Percentiles rank a stretch among this genome's conserved stretches.
These are phyloP conservation scores for Bassia scoparia DNA, from an alignment of 148 eudicot species.

Conservation along the genomic window DNA sequence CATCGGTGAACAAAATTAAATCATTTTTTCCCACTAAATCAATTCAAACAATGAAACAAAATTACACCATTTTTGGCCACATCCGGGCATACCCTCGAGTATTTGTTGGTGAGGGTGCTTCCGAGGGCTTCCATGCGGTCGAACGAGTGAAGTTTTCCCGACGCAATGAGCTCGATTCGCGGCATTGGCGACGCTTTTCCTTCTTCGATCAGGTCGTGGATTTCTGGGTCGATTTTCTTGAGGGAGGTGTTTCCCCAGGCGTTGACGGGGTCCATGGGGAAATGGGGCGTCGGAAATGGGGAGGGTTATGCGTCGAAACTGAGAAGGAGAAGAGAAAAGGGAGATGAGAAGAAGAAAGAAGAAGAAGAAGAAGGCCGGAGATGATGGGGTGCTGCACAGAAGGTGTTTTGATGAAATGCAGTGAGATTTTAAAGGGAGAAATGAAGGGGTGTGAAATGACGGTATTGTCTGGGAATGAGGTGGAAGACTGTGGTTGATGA, in stretches of 20 bases:
- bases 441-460: conserved; percentile 2
- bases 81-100: conserved; percentile 96
- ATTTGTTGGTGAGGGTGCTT: conserved; percentile 79
- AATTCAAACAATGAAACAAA: no score
- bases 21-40: no score
- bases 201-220: conserved; percentile 81
- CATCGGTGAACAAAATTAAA: no score
- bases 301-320: no score
- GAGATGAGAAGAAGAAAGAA: background rate
- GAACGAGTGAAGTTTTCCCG: conserved; percentile 89
- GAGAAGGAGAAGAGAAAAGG: conserved; percentile 11
- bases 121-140: conserved; percentile 88
- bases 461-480: background rate
- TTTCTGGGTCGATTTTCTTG: conserved; percentile 63
- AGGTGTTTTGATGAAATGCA: conserved; percentile 35
- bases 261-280: conserved; percentile 68
- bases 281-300: no score
- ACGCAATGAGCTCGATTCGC: conserved; percentile 84
- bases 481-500: background rate
- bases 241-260: conserved; percentile 75
- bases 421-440: conserved; percentile 13
- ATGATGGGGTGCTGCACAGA: conserved; percentile 18
- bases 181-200: conserved; percentile 74
- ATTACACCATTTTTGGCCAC: no score
- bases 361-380: background rate